These are phyloP conservation scores for Trichophyton verrucosum DNA, from an alignment of 2,329 filamentous ascomycete genomes.

Conservation along the genomic window DNA sequence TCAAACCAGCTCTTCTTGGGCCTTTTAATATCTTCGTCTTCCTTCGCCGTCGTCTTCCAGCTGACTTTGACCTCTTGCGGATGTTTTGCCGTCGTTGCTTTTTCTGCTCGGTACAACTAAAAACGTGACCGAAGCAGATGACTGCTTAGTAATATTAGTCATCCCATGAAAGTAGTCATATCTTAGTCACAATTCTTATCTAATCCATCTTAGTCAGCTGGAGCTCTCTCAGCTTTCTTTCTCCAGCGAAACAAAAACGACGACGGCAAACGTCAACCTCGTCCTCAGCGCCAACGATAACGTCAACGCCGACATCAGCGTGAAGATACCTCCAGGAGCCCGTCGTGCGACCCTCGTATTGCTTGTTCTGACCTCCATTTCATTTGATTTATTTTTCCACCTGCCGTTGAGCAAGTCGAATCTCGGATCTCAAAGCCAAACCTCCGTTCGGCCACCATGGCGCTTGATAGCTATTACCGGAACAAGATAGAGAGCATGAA, in stretches of 20 bases:
- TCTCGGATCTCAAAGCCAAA: background rate
- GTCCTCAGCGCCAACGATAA: background rate
- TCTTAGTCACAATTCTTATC: background rate
- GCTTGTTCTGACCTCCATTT: background rate
- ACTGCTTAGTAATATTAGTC: background rate
- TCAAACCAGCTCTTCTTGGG: background rate
- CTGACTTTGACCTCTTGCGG: background rate
- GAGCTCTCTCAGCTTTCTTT: background rate
- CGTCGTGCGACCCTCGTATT: no score
- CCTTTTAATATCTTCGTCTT: background rate
- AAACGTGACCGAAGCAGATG: background rate
- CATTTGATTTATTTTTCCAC: background rate
- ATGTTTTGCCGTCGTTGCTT: background rate
- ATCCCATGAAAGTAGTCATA: background rate
- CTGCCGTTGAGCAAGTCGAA: background rate
- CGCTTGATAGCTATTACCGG: constrained; percentile 97
- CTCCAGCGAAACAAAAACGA: background rate
- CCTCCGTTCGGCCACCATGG: constrained; percentile 54
- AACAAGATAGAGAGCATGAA: constrained; percentile 99
- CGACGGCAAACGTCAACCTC: background rate
- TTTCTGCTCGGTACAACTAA: background rate
- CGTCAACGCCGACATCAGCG: background rate
- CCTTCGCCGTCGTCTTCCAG: background rate
- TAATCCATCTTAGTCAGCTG: background rate
- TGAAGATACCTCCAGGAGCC: background rate